These are phyloP conservation scores for Musa balbisiana DNA, from an alignment of 202 grass and related monocot genomes.

Conservation along the genomic window DNA sequence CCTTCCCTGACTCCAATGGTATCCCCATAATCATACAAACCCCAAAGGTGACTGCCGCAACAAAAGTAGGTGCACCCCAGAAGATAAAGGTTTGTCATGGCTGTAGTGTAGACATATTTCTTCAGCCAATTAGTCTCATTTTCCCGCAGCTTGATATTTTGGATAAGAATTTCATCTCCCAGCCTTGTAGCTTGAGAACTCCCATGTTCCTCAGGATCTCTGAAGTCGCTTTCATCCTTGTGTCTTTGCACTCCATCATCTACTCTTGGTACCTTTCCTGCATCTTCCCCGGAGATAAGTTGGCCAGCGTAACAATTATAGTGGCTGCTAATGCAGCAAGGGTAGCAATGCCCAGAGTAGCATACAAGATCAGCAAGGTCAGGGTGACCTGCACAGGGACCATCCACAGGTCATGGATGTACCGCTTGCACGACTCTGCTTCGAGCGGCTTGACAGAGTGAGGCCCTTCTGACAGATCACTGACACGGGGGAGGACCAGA, in stretches of 20 bases:
- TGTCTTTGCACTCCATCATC: slow-evolving; percentile 79
- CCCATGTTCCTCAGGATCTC: slow-evolving; percentile 81
- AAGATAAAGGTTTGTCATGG: slow-evolving; percentile 50
- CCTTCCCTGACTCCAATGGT: slow-evolving; percentile 69
- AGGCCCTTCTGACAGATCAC: slow-evolving; percentile 73
- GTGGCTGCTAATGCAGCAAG: slow-evolving; percentile 52
- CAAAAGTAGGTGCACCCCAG: slow-evolving; percentile 70
- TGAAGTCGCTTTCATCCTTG: slow-evolving; percentile 71
- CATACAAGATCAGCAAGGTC: slow-evolving; percentile 60
- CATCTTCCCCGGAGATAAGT: slow-evolving; percentile 49
- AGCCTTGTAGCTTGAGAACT: slow-evolving; percentile 79
- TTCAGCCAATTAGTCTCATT: slow-evolving; percentile 58
- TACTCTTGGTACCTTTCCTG: slow-evolving; percentile 68
- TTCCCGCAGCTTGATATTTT: slow-evolving; percentile 67
- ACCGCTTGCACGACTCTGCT: slow-evolving; percentile 67
- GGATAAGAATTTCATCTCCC: slow-evolving; percentile 90
- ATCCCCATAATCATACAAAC: slow-evolving; percentile 58
- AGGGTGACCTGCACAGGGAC: slow-evolving; percentile 57
- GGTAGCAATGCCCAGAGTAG: slow-evolving; percentile 46
- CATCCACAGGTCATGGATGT: slow-evolving; percentile 77
- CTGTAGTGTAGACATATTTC: slow-evolving; percentile 54
- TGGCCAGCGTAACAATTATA: slow-evolving; percentile 58
- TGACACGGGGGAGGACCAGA: slow-evolving; percentile 42
- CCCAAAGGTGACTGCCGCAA: slow-evolving; percentile 66
- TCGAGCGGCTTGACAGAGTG: slow-evolving; percentile 51